phyloP scores from a whole-genome alignment of 192 early-diverging fungal species.

The Coemansia sp. region DNA sequence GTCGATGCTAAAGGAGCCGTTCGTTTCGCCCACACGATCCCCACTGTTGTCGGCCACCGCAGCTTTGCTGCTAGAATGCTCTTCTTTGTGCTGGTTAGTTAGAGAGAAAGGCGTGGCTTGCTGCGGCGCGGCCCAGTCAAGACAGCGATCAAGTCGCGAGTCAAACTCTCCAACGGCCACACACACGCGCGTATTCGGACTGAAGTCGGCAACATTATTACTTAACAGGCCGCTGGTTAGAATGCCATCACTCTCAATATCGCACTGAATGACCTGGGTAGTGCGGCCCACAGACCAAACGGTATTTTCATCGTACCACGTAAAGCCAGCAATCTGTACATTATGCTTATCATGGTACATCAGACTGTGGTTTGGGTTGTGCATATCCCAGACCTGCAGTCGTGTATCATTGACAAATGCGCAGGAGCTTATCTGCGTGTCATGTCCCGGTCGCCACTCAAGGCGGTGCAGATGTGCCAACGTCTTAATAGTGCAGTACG shows the following conservation, averaged over 20 bases:
- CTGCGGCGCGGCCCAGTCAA: constrained; percentile 2
- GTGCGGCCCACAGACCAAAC: constrained; percentile 40
- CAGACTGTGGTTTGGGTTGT: constrained; percentile 46
- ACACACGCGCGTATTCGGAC: constrained; percentile 22
- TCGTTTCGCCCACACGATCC: neutral
- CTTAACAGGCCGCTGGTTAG: constrained; percentile 32
- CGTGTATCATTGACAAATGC: constrained; percentile 24
- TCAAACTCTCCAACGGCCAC: constrained; percentile 28
- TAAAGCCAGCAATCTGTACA: constrained; percentile 29
- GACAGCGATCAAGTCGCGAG: neutral
- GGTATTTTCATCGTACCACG: constrained; percentile 48
- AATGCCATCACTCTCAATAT: constrained; percentile 39
- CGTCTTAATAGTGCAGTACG: constrained; percentile 48
- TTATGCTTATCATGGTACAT: constrained; percentile 47
- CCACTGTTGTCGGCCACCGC: constrained; percentile 5
- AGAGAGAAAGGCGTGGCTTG: neutral
- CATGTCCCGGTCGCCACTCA: constrained; percentile 54
- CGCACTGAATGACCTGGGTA: constrained; percentile 36
- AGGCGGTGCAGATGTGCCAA: constrained; percentile 24
- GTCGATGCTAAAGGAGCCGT: constrained; percentile 12
- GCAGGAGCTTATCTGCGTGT: constrained; percentile 51
- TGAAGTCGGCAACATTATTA: constrained; percentile 29
- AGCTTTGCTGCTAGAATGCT: neutral
- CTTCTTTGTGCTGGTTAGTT: neutral
- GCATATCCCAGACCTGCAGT: constrained; percentile 54